These are phyloP conservation scores for Cryptococcus deneoformans DNA, from an alignment of 1,284 basidiomycete genomes.

Conservation along the genomic window DNA sequence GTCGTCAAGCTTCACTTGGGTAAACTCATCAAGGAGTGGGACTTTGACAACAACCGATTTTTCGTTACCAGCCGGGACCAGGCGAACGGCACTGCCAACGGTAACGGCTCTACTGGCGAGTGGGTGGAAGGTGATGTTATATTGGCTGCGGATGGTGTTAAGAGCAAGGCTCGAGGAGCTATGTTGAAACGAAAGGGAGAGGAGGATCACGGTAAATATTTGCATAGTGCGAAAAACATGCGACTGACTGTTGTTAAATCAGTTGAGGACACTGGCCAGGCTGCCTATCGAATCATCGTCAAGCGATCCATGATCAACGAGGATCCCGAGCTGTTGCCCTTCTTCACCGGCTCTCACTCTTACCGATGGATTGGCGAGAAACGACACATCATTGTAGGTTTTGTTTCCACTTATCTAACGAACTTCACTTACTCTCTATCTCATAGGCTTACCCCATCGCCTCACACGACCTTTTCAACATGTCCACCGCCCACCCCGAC, in stretches of 20 bases:
- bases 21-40: slow-evolving; percentile 34
- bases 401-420: no score
- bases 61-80: slow-evolving; percentile 11
- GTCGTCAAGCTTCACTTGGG: slow-evolving; percentile 37
- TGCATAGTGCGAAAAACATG: background rate
- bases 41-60: slow-evolving; percentile 40
- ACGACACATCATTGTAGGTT: slow-evolving; percentile 44
- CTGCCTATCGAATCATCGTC: slow-evolving; percentile 49
- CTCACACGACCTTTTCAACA: slow-evolving; percentile 42
- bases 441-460: slow-evolving; percentile 45
- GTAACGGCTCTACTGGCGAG: slow-evolving; percentile 7
- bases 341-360: slow-evolving; percentile 38
- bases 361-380: slow-evolving; percentile 49
- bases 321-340: slow-evolving; percentile 44
- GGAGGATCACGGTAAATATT: slow-evolving; percentile 33
- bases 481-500: slow-evolving; percentile 48
- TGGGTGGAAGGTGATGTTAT: slow-evolving; percentile 47
- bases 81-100: background rate
- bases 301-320: slow-evolving; percentile 36
- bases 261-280: slow-evolving; percentile 49
- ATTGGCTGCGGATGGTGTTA: slow-evolving; percentile 48
- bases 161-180: slow-evolving; percentile 33
- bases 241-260: background rate
- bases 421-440: no score
- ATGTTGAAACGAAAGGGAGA: slow-evolving; percentile 41